These are phyloP conservation scores for Monoraphidium neglectum DNA, from an alignment of 139 green algal species.

Conservation along the genomic window DNA sequence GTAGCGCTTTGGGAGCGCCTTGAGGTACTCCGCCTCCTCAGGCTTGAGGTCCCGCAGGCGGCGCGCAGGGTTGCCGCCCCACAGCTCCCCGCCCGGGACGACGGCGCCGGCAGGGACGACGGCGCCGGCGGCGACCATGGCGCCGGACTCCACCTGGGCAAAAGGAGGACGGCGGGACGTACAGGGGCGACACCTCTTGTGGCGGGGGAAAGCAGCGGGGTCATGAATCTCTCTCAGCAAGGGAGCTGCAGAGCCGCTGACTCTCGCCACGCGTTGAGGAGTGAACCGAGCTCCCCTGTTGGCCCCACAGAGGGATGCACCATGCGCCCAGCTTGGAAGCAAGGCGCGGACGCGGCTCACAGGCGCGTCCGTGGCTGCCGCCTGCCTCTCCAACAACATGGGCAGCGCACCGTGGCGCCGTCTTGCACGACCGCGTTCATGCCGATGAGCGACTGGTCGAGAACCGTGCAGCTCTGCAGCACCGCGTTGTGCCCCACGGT, in stretches of 20 bases:
- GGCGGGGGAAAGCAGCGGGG: not conserved
- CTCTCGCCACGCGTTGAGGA: not conserved
- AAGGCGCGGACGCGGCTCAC: no score
- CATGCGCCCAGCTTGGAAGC: no score
- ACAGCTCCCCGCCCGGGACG: constrained; percentile 79
- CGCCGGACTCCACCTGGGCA: constrained; percentile 68
- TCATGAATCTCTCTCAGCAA: not conserved
- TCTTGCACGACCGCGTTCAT: constrained; percentile 93
- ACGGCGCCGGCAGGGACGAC: constrained; percentile 75
- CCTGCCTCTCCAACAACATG: no score
- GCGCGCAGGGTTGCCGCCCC: constrained; percentile 81
- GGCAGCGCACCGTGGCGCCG: constrained; percentile 53
- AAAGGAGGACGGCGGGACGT: no score
- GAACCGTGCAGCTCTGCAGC: constrained; percentile 89
- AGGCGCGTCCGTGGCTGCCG: no score
- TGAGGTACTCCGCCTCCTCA: constrained; percentile 82
- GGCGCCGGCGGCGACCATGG: constrained; percentile 90
- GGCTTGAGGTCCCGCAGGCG: constrained; percentile 85
- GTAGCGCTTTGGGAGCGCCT: constrained; percentile 48
- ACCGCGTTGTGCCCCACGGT: constrained; percentile 85
- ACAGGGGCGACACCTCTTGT: no score
- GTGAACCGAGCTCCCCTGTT: not conserved
- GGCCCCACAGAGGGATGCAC: no score
- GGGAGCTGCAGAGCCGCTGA: not conserved
- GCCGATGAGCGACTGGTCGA: constrained; percentile 89